These are phyloP conservation scores for Asterochloris erici DNA, from an alignment of 139 green algal species.

Conservation along the genomic window DNA sequence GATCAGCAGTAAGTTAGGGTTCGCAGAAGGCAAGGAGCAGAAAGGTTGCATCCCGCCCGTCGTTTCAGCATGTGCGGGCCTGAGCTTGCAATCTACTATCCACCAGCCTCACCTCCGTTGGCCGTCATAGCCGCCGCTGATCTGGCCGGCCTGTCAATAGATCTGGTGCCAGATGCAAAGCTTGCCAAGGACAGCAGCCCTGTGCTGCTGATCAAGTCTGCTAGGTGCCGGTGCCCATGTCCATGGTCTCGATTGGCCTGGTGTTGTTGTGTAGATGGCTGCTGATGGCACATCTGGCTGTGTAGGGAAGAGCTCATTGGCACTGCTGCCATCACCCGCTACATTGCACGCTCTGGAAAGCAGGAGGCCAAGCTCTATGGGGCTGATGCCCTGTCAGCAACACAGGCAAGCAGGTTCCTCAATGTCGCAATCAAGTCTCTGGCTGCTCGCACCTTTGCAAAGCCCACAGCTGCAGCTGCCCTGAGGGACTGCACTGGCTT, in stretches of 20 bases:
- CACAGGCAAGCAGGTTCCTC: conserved; percentile 36
- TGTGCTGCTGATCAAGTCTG: conserved; percentile 39
- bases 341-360: conserved; percentile 48
- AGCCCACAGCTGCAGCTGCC: neutral
- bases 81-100: neutral
- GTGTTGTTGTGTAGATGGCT: neutral
- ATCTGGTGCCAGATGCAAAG: conserved; percentile 50
- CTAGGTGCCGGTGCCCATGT: conserved; percentile 34
- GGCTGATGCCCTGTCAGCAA: conserved; percentile 37
- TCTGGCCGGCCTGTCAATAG: conserved; percentile 38
- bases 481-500: neutral
- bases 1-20: neutral
- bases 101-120: conserved; percentile 26
- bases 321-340: conserved; percentile 59
- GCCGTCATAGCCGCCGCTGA: conserved; percentile 43
- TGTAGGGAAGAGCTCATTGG: conserved; percentile 68
- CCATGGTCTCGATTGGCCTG: neutral
- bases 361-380: conserved; percentile 42
- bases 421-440: neutral
- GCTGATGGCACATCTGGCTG: neutral
- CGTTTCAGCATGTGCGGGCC: neutral
- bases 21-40: neutral
- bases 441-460: neutral
- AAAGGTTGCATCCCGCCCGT: no score
- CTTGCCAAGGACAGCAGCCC: conserved; percentile 53